A percentile compares a stretch with the other conserved stretches of the same genome.
These are phyloP conservation scores for Cladosporium cucumerinum DNA, from an alignment of 2,329 filamentous ascomycete species.

Conservation along the genomic window DNA sequence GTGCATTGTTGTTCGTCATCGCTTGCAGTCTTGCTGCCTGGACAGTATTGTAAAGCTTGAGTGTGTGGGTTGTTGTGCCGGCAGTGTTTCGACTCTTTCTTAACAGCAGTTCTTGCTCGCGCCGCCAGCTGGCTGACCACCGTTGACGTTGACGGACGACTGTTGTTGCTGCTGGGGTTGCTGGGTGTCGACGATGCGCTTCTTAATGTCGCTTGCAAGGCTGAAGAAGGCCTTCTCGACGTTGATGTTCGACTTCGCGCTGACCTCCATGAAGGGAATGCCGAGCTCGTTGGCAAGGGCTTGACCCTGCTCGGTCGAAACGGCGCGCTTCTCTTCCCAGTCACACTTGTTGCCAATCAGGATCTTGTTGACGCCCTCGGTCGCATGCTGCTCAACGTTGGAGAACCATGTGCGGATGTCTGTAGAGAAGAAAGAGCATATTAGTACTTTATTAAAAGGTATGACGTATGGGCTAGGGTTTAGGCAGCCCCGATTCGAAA, in stretches of 20 bases:
- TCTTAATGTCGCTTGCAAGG: constrained; percentile 95
- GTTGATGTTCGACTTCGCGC: constrained; percentile 99
- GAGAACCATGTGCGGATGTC: constrained; percentile 99
- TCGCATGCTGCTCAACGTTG: constrained; percentile 97
- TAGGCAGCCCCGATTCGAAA: constrained; percentile 21
- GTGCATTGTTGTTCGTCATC: not conserved
- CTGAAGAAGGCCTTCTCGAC: constrained; percentile 98
- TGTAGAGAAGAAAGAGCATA: constrained; percentile 38
- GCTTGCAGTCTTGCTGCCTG: not conserved
- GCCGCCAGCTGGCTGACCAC: constrained; percentile 28
- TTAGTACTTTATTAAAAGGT: not conserved
- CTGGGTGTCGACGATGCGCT: constrained; percentile 83
- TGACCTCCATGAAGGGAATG: constrained; percentile 97
- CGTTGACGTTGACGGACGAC: constrained; percentile 31
- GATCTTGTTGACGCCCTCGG: constrained; percentile 99
- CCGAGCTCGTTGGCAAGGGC: constrained; percentile 91
- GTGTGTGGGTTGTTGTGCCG: not conserved
- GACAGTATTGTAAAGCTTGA: not conserved
- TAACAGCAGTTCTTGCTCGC: constrained; percentile 62
- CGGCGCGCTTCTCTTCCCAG: constrained; percentile 97
- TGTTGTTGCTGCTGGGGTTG: constrained; percentile 74
- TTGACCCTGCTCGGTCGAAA: constrained; percentile 90
- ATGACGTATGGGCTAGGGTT: not conserved
- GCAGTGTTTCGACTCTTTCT: constrained; percentile 35
- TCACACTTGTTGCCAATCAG: constrained; percentile 99